Base-by-base conservation (phyloP, 306 rosid genomes). In the Macrotyloma uniflorum region DNA sequence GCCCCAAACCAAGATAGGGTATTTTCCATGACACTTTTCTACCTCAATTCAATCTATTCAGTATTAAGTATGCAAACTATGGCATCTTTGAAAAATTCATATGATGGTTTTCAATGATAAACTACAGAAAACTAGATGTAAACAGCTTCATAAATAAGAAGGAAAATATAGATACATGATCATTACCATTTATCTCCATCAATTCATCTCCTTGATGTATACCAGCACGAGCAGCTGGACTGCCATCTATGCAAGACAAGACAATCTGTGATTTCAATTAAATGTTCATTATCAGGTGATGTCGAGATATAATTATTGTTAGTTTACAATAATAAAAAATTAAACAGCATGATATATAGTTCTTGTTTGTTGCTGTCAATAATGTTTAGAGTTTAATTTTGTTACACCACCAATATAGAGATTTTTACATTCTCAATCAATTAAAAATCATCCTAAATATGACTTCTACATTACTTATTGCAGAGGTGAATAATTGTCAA, bases 191-290 rank as follows among this genome's bases (percentile, higher is more conserved):
- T 77, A 95, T 95, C 85, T 95, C 98, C 35, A 95, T 87, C 86
- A 95, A 80, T 85, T 95, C 92, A 77, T 95, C 98, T 85, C 98
- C 98, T 76, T 90, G 89, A 69, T 85, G 98, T 80, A 95, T 84
- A 70, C 98, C 98, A 67, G 98, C 95, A 50, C 98, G 97, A 77
- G 95, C 91, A 82, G 98, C 98, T 6, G 98, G 98, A 85, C 98
- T 72, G 26, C 90, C 93, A 62, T 95, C 97, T 62, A 95, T 70
- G 78, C 90, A 87, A 33, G 98, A 95, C 85, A 95, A 81, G 75
- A 95, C 96, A 67, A 92, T 91, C 98, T 95, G 93, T 79, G 64
- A 73, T 75, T 45, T 80, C 62, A 77, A 64, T 32, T 42, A 26
- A 35, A 76, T 12, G 42, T 67, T 50, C 54, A 67, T 75, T 49